These are phyloP conservation scores for Eucalyptus curtisii DNA, from an alignment of 345 rosid species.

Conservation along the genomic window DNA sequence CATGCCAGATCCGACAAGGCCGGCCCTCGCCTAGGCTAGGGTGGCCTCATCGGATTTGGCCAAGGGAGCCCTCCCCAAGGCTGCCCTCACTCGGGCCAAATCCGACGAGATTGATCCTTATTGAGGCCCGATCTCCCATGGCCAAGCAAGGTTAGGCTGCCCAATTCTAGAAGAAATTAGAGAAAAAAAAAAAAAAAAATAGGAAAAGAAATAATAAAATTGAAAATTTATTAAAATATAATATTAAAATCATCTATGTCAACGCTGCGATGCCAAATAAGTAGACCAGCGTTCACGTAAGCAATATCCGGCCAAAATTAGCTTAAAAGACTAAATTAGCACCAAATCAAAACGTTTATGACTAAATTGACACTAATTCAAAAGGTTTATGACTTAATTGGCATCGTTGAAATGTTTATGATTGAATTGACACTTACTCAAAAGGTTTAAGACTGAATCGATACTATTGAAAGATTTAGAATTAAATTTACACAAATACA, in stretches of 20 bases:
- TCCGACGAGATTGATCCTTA: accelerated
- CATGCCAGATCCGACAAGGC: accelerated
- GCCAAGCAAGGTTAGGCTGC: accelerated
- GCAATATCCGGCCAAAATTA: accelerated
- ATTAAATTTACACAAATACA: accelerated
- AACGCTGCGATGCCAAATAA: accelerated
- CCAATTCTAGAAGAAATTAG: too few relatives aligned
- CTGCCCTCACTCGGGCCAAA: accelerated
- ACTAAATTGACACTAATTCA: too few relatives aligned
- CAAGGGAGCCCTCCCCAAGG: accelerated
- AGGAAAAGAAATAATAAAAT: too few relatives aligned
- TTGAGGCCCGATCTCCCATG: accelerated
- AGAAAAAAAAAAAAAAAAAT: too few relatives aligned
- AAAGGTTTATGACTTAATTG: accelerated
- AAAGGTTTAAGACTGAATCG: accelerated
- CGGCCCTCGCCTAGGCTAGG: accelerated
- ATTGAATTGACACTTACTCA: accelerated
- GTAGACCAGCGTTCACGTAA: accelerated
- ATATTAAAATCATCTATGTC: accelerated
- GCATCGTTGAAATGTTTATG: accelerated
- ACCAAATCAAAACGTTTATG: accelerated
- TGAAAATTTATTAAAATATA: too few relatives aligned
- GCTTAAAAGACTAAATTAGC: accelerated
- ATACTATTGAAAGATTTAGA: accelerated
- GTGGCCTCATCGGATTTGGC: accelerated